phyloP scores from a whole-genome alignment of 352 stramenopile species.

The Pilasporangium apinafurcum region DNA sequence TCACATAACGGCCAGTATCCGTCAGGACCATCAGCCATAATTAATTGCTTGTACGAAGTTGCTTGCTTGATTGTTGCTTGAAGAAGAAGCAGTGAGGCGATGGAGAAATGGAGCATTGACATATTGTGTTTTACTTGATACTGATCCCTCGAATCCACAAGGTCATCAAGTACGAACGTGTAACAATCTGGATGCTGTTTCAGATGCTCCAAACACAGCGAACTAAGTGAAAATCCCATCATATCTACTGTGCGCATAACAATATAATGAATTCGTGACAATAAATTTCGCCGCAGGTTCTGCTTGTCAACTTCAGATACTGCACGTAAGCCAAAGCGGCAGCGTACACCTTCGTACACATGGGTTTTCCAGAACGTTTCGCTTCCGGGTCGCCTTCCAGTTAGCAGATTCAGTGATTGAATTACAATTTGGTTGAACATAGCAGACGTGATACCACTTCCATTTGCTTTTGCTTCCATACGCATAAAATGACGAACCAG shows the following conservation, averaged over 20 bases:
- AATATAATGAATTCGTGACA: slow-evolving; percentile 44
- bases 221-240: slow-evolving; percentile 46
- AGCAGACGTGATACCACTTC: slow-evolving; percentile 31
- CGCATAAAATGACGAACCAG: slow-evolving; percentile 76
- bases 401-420: slow-evolving; percentile 64
- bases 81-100: slow-evolving; percentile 77
- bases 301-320: slow-evolving; percentile 75
- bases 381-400: slow-evolving; percentile 42
- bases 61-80: slow-evolving; percentile 70
- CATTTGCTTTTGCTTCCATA: slow-evolving; percentile 14
- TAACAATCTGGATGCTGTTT: slow-evolving; percentile 53
- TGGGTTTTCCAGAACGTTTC: slow-evolving; percentile 70
- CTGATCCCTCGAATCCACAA: slow-evolving; percentile 17
- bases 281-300: slow-evolving; percentile 54
- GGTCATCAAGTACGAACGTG: slow-evolving; percentile 71
- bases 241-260: slow-evolving; percentile 43
- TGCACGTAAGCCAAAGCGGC: slow-evolving; percentile 58
- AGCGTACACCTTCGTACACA: slow-evolving; percentile 65
- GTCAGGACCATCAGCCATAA: slow-evolving; percentile 53
- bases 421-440: slow-evolving; percentile 45
- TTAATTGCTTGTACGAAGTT: slow-evolving; percentile 73
- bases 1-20: slow-evolving; percentile 89
- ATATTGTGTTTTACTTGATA: slow-evolving; percentile 84
- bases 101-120: slow-evolving; percentile 80
- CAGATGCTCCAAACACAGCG: slow-evolving; percentile 33